A percentile compares a stretch with the other conserved stretches of the same genome.
phyloP scores from a whole-genome alignment of 331 rosid species.

The Pyracantha coccinea region DNA sequence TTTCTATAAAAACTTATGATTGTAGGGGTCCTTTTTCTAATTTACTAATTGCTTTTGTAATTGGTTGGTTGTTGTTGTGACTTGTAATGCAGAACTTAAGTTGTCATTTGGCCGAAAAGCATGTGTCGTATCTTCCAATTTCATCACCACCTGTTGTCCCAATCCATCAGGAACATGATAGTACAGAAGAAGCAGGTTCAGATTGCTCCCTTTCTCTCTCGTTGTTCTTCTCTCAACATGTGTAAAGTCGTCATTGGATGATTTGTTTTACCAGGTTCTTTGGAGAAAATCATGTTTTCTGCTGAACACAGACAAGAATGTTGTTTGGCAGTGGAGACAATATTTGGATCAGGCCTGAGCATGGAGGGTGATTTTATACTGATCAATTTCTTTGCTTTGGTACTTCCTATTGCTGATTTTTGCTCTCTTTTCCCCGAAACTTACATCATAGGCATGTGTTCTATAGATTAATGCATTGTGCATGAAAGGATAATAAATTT shows the following conservation, averaged over 20 bases:
- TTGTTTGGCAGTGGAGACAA: slow-evolving; percentile 43
- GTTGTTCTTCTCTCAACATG: neutral
- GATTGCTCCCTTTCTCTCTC: slow-evolving; percentile 10
- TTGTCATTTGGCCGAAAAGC: slow-evolving; percentile 39
- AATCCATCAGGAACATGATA: slow-evolving; percentile 28
- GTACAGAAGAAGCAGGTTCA: slow-evolving; percentile 31
- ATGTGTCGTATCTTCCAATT: slow-evolving; percentile 48
- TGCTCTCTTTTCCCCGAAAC: too few relatives aligned
- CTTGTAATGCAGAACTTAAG: slow-evolving; percentile 41
- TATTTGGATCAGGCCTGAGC: slow-evolving; percentile 53
- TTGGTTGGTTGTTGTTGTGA: neutral
- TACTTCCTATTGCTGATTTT: slow-evolving; percentile 15
- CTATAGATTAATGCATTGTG: neutral
- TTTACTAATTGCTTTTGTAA: neutral
- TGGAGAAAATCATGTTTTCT: slow-evolving; percentile 37
- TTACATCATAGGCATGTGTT: neutral
- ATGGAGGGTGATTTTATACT: slow-evolving; percentile 61
- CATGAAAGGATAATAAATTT: neutral
- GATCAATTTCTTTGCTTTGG: slow-evolving; percentile 84
- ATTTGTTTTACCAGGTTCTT: slow-evolving; percentile 33
- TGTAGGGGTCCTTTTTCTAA: neutral
- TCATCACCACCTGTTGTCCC: slow-evolving; percentile 69
- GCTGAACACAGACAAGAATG: slow-evolving; percentile 53
- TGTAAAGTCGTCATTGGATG: slow-evolving; percentile 3
- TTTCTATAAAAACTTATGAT: too few relatives aligned